Evolutionary conservation across 352 stramenopile genomes (phyloP).

Genomic region (Globisporangium radiosum): DNA sequence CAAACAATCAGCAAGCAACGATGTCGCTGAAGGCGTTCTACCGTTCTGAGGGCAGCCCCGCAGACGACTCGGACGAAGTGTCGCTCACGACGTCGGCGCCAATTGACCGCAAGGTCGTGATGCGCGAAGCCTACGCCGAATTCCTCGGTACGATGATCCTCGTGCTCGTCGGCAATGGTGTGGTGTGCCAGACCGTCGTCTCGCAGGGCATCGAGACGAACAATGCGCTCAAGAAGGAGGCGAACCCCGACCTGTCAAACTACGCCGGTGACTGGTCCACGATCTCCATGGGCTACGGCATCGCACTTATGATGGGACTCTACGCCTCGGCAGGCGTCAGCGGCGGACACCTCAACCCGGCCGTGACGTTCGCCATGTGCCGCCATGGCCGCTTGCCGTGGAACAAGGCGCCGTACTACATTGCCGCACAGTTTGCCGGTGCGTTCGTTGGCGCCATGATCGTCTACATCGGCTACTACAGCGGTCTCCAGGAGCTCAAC

Average conservation of each 20-base stretch:
- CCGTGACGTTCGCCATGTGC: constrained; percentile 61
- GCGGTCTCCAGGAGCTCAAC: constrained; percentile 43
- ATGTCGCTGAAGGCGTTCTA: constrained; percentile 16
- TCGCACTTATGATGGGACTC: constrained; percentile 63
- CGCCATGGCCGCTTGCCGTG: constrained; percentile 51
- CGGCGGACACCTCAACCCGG: constrained; percentile 63
- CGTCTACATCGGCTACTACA: constrained; percentile 65
- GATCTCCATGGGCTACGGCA: constrained; percentile 64
- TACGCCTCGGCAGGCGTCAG: constrained; percentile 62
- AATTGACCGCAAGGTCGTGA: constrained; percentile 23
- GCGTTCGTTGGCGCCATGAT: constrained; percentile 59
- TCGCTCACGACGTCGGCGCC: constrained; percentile 41
- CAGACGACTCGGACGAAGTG: constrained; percentile 32
- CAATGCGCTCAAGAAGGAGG: constrained; percentile 41
- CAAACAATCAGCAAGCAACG: background rate
- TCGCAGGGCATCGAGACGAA: constrained; percentile 53
- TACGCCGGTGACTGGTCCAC: constrained; percentile 66
- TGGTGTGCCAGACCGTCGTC: constrained; percentile 52
- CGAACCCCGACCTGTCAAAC: constrained; percentile 34
- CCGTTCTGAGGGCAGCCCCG: constrained; percentile 17
- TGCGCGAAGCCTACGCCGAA: constrained; percentile 32
- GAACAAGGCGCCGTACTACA: constrained; percentile 62
- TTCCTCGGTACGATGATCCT: constrained; percentile 60
- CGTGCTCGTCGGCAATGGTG: constrained; percentile 45
- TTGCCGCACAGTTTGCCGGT: constrained; percentile 47